Evolutionary conservation across 2,329 filamentous ascomycete genomes (phyloP).

Genomic region (Ramularia collo-cygni): DNA sequence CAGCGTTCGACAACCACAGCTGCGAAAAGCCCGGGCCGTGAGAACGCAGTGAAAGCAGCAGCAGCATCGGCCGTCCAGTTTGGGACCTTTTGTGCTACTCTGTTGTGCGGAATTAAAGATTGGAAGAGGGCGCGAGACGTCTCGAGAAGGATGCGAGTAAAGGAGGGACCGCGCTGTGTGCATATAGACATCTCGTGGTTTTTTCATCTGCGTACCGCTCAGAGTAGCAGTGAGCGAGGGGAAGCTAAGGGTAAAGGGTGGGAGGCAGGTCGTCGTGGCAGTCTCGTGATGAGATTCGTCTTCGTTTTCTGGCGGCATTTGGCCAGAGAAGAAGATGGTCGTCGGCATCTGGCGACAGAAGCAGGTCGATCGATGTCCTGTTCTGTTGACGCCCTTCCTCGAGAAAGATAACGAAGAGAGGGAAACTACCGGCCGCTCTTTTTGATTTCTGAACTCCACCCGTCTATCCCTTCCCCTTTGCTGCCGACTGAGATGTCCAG

Average conservation of each 20-base stretch:
- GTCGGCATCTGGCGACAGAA: too few species aligned
- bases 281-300: not conserved
- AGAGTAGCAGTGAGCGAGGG: too few species aligned
- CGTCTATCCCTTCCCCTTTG: conserved; percentile 85
- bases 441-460: conserved; percentile 78
- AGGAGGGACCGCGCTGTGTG: conserved; percentile 1
- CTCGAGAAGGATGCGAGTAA: not conserved
- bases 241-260: too few species aligned
- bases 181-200: conserved; percentile 4
- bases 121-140: not conserved
- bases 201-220: not conserved
- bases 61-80: too few species aligned
- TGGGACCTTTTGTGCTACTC: too few species aligned
- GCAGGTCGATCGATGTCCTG: not conserved
- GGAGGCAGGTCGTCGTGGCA: not conserved
- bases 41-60: too few species aligned
- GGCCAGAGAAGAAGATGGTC: too few species aligned
- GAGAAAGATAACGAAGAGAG: conserved; percentile 38
- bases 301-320: not conserved
- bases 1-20: too few species aligned
- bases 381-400: not conserved
- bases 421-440: conserved; percentile 50
- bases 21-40: too few species aligned
- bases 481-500: conserved; percentile 73
- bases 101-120: not conserved